A percentile compares a stretch with the other conserved stretches of the same genome.
phyloP scores from a whole-genome alignment of 2,329 filamentous ascomycete species.

The Aureobasidium subglaciale region DNA sequence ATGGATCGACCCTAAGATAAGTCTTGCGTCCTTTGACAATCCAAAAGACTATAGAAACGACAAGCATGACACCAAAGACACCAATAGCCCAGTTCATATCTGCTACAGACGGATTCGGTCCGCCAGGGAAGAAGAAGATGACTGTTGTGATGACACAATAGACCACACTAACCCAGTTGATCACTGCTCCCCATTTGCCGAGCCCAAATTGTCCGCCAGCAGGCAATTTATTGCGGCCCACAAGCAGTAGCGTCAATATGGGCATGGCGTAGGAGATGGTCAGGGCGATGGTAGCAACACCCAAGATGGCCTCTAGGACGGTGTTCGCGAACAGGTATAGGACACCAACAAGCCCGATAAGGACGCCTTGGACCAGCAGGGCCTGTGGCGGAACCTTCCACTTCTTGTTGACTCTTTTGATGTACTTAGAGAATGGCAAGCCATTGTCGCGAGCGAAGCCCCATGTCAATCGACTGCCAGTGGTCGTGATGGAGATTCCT shows the following conservation, averaged over 20 bases:
- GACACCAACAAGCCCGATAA: conserved; percentile 45
- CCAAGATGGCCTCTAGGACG: conserved; percentile 38
- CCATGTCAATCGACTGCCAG: conserved; percentile 23
- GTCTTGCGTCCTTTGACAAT: conserved; percentile 39
- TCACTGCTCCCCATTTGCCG: conserved; percentile 28
- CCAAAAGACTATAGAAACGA: conserved; percentile 46
- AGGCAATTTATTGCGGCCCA: conserved; percentile 48
- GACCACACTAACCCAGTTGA: conserved; percentile 40
- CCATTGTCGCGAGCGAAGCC: conserved; percentile 24
- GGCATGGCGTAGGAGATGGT: conserved; percentile 38
- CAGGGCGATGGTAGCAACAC: conserved; percentile 36
- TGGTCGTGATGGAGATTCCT: conserved; percentile 45
- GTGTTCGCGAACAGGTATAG: conserved; percentile 35
- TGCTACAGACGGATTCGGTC: conserved; percentile 38
- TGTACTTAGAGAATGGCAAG: conserved; percentile 23
- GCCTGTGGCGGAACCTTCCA: conserved; percentile 50
- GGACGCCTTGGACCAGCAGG: conserved; percentile 45
- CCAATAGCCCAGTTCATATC: conserved; percentile 55
- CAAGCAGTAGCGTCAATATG: conserved; percentile 31
- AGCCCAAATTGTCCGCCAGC: conserved; percentile 38
- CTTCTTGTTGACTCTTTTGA: conserved; percentile 35
- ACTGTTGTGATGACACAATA: conserved; percentile 48
- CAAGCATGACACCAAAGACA: conserved; percentile 50
- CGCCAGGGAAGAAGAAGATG: conserved; percentile 49
- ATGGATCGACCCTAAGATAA: conserved; percentile 22